A percentile compares a stretch with the other conserved stretches of the same genome.
phyloP scores from a whole-genome alignment of 345 rosid genomes.

The Gossypium ekmanianum region DNA sequence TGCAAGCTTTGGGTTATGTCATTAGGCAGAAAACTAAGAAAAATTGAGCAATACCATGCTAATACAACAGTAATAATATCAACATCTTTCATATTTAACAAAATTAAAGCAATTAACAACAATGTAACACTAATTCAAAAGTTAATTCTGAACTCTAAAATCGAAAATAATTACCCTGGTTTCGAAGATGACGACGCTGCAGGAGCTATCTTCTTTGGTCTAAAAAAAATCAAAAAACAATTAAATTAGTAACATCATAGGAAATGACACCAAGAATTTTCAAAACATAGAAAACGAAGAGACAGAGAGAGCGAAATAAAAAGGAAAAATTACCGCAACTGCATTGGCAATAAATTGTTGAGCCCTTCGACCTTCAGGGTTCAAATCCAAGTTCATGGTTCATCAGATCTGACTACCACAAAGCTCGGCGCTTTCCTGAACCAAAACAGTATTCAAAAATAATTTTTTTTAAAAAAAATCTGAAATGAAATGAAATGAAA shows the following conservation, averaged over 20 bases:
- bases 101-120: not conserved
- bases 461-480: not conserved
- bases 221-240: conserved; percentile 23
- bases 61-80: not conserved
- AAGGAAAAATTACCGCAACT: conserved; percentile 49
- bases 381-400: conserved; percentile 35
- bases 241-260: not conserved
- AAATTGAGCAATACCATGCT: not conserved
- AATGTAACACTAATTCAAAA: not conserved
- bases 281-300: not conserved
- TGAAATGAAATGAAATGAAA: not conserved
- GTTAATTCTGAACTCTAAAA: not conserved
- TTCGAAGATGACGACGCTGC: conserved; percentile 51
- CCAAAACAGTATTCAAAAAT: not conserved
- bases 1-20: not conserved
- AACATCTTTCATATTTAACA: not conserved
- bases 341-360: conserved; percentile 59
- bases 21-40: not conserved
- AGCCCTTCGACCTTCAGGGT: conserved; percentile 33
- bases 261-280: not conserved
- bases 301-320: not conserved
- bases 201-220: conserved; percentile 61
- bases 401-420: conserved; percentile 62
- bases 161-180: conserved; percentile 45
- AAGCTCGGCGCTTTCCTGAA: conserved; percentile 36